Base-by-base conservation (phyloP, 2,329 filamentous ascomycete species). In the Xenosphaeropsis pyriputrescens region DNA sequence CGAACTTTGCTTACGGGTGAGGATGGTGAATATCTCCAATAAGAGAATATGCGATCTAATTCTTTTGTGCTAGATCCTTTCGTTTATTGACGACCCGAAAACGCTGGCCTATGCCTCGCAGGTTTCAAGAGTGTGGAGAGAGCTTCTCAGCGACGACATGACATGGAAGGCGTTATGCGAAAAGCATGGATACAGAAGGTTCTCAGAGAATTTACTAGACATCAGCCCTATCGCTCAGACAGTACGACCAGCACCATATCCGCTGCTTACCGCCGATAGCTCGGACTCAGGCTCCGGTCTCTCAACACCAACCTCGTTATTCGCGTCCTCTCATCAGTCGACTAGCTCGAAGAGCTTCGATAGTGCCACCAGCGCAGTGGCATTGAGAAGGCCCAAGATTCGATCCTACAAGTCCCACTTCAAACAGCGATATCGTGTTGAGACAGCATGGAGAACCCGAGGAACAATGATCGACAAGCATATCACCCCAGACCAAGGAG, bases 121-220 rank as follows among this genome's bases (percentile, higher is more conserved):
- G 57, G 91, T 98, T n/a, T 98, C 91, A 38, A 78, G 78, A 46
- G 74, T 88, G 56, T 98, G 91, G 91, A 75, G 85, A 45, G 88
- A 95, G 58, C 69, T 98, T 6, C 69, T 98, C 36, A 89, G 82
- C 54, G 91, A 98, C 57, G 91, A 98, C 57, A 88, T 95, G 61
- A 93, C 91, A 1, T 98, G 91, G 91, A 95, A 94, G 64, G 85
- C 91, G 43, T 70, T 98, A 15, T 96, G 89, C 56, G 85, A 93
- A 46, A 95, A 94, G 60, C 89, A 94, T 57, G 86, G 91, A 43
- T 98, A 94, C 57, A 67, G 72, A 32, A 64, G 67, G 41, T 56
- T 73, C 38, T 75, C 71, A 13, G 43, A 44, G 5, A 42, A 22
- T 18, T 17, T 32, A 15, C 4, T 26, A 26, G 22, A 26, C 12